These are phyloP conservation scores for Ascoidea rubescens DNA, from an alignment of 805 yeast species.

Conservation along the genomic window DNA sequence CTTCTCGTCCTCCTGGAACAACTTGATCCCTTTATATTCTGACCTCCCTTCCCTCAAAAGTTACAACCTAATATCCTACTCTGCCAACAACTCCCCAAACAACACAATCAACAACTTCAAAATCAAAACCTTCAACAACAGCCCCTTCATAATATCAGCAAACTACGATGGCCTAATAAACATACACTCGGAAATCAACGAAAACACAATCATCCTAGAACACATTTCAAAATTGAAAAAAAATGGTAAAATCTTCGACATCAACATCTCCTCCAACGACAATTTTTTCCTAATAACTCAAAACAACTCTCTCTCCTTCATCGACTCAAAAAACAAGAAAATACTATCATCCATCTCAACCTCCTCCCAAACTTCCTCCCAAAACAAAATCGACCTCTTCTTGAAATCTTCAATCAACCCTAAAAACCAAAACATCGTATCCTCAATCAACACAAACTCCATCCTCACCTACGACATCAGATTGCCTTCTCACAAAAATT, in stretches of 20 bases:
- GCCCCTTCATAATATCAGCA: neutral
- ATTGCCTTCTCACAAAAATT: no score
- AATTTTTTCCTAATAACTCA: neutral
- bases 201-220: neutral
- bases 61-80: neutral
- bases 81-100: neutral
- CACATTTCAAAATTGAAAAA: neutral
- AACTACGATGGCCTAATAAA: neutral
- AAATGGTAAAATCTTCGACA: neutral
- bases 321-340: neutral
- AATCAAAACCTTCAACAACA: neutral
- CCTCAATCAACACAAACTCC: no score
- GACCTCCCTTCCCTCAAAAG: no score
- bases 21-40: neutral
- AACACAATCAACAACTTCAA: no score
- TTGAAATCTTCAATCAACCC: no score
- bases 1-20: neutral
- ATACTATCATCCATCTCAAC: no score
- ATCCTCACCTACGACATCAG: no score
- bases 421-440: no score
- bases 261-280: neutral
- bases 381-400: no score
- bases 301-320: no score
- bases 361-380: no score
- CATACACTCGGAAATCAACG: neutral